A percentile compares a stretch with the other conserved stretches of the same genome.
phyloP scores from a whole-genome alignment of 2,329 filamentous ascomycete genomes.

The Clonostachys rhizophaga region DNA sequence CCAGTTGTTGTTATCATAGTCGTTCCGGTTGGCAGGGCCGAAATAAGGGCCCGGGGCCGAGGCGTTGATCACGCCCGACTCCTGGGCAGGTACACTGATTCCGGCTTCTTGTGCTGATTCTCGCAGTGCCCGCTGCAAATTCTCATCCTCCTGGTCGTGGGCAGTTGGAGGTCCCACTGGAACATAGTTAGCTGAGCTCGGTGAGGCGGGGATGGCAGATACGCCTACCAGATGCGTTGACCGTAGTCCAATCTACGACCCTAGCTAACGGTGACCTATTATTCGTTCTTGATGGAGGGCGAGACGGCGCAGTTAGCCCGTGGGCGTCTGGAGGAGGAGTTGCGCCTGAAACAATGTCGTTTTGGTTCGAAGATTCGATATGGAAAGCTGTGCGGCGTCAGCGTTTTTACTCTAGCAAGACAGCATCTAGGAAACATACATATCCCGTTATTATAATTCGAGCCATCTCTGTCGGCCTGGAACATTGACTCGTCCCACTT shows the following conservation, averaged over 20 bases:
- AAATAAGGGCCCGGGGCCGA: slow-evolving; percentile 41
- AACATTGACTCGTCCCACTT: slow-evolving; percentile 53
- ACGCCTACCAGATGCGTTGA: slow-evolving; percentile 33
- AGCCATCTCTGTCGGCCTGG: slow-evolving; percentile 46
- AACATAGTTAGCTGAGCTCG: slow-evolving; percentile 13
- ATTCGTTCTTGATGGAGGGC: slow-evolving; percentile 57
- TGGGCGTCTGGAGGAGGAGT: slow-evolving; percentile 33
- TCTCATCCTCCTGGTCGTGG: slow-evolving; percentile 40
- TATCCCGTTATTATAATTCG: slow-evolving; percentile 31
- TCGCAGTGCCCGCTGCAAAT: slow-evolving; percentile 49
- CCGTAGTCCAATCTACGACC: slow-evolving; percentile 40
- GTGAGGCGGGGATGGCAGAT: slow-evolving; percentile 4
- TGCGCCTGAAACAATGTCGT: slow-evolving; percentile 34
- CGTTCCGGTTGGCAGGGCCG: slow-evolving; percentile 51
- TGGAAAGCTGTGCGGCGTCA: slow-evolving; percentile 39
- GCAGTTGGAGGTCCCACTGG: slow-evolving; percentile 26
- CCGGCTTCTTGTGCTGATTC: slow-evolving; percentile 51
- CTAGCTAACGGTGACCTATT: slow-evolving; percentile 51
- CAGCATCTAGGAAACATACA: slow-evolving; percentile 24
- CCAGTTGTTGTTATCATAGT: slow-evolving; percentile 54
- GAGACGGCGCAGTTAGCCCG: slow-evolving; percentile 44
- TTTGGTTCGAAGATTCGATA: slow-evolving; percentile 46
- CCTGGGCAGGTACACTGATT: slow-evolving; percentile 34
- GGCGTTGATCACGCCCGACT: slow-evolving; percentile 37
- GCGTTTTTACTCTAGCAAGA: background rate